Percentiles rank a stretch among this genome's conserved stretches.
phyloP scores from a whole-genome alignment of 2,329 filamentous ascomycete species.

The Alternaria incomplexa region DNA sequence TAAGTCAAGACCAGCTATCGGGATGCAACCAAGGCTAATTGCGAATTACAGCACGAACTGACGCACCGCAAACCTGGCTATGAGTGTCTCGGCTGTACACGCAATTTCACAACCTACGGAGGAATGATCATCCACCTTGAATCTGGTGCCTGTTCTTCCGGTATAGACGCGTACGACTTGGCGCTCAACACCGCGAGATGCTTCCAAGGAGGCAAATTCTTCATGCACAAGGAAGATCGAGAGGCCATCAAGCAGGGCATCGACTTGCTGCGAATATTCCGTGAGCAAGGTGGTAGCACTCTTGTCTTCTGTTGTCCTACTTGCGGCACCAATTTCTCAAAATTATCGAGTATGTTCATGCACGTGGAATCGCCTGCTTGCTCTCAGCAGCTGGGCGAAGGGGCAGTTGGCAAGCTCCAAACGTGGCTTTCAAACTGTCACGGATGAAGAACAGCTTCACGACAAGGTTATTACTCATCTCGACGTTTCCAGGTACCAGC shows the following conservation, averaged over 20 bases:
- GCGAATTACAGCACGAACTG: neutral
- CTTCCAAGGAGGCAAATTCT: slow-evolving; percentile 13
- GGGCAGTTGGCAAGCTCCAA: neutral
- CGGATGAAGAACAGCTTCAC: neutral
- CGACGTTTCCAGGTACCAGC: neutral
- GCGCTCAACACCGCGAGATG: slow-evolving; percentile 23
- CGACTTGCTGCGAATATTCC: neutral
- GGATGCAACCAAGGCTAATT: neutral
- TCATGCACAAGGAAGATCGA: neutral
- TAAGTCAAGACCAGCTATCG: neutral
- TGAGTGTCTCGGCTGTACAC: slow-evolving; percentile 6
- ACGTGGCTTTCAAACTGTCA: neutral
- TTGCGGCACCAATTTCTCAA: slow-evolving; percentile 10
- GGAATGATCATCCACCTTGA: slow-evolving; percentile 18
- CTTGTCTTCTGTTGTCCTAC: slow-evolving; percentile 9
- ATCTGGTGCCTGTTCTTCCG: slow-evolving; percentile 6
- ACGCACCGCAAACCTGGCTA: neutral
- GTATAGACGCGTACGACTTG: slow-evolving; percentile 9
- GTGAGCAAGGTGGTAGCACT: neutral
- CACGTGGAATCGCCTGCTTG: slow-evolving; percentile 17
- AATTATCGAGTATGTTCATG: slow-evolving; percentile 18
- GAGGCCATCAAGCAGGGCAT: neutral
- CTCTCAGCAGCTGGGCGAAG: slow-evolving; percentile 7
- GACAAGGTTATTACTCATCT: neutral
- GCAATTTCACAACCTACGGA: slow-evolving; percentile 14